These are phyloP conservation scores for Boletus speciosus DNA, from an alignment of 768 basidiomycete species.

Conservation along the genomic window DNA sequence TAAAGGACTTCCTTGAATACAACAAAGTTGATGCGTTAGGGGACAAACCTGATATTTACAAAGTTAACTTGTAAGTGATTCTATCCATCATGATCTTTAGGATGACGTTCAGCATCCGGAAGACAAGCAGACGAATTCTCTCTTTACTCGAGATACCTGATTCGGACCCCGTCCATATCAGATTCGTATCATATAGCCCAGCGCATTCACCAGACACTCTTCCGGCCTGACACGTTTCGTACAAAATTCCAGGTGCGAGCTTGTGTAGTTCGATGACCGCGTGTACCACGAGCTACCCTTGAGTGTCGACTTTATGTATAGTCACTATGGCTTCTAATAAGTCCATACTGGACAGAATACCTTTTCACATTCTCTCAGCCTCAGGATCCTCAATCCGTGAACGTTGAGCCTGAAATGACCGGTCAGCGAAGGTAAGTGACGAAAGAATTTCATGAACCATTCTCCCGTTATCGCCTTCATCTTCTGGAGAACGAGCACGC, in stretches of 20 bases:
- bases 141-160: constrained; percentile 48
- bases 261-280: constrained; percentile 45
- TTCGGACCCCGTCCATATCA: constrained; percentile 52
- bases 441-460: constrained; percentile 40
- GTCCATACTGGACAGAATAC: constrained; percentile 12
- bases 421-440: constrained; percentile 4
- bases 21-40: constrained; percentile 42
- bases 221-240: constrained; percentile 34
- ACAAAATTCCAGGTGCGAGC: constrained; percentile 45
- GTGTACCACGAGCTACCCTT: not conserved
- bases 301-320: constrained; percentile 10
- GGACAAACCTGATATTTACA: constrained; percentile 45
- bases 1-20: constrained; percentile 41
- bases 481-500: constrained; percentile 73
- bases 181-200: constrained; percentile 72
- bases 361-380: constrained; percentile 62
- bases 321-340: constrained; percentile 14
- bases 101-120: constrained; percentile 7
- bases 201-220: constrained; percentile 55
- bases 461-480: constrained; percentile 61
- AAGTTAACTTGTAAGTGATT: constrained; percentile 47
- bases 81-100: not conserved
- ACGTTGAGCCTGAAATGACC: constrained; percentile 48
- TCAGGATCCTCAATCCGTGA: constrained; percentile 62
- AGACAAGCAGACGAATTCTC: constrained; percentile 41